phyloP scores from a whole-genome alignment of 1,284 basidiomycete species.

The Serendipita sp. region DNA sequence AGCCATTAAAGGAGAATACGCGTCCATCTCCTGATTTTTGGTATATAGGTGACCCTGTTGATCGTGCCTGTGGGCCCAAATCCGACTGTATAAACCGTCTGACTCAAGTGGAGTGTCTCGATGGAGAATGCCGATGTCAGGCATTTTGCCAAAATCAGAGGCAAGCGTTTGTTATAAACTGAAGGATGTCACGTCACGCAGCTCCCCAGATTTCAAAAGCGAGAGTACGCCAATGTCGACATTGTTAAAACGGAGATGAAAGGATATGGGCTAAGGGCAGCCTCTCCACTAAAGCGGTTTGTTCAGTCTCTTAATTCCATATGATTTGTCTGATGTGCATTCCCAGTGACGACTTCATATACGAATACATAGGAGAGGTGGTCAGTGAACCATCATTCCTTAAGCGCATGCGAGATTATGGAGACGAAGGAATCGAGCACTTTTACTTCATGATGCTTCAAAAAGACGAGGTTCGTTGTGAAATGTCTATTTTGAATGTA shows the following conservation, averaged over 20 bases:
- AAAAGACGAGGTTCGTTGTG: conserved; percentile 70
- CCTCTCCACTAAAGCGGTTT: conserved; percentile 55
- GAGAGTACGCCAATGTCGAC: conserved; percentile 75
- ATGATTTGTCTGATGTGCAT: neutral
- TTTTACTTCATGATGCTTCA: conserved; percentile 99
- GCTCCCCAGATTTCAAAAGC: conserved; percentile 61
- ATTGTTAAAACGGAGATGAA: conserved; percentile 93
- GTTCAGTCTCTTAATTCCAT: conserved; percentile 21
- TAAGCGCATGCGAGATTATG: conserved; percentile 90
- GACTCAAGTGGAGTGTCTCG: conserved; percentile 90
- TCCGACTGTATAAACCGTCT: conserved; percentile 96
- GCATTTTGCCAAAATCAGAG: conserved; percentile 83
- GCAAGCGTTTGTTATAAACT: conserved; percentile 33
- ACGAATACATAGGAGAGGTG: conserved; percentile 97
- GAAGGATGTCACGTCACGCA: conserved; percentile 8
- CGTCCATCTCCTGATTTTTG: conserved; percentile 9
- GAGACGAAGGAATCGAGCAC: conserved; percentile 82
- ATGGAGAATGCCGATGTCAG: conserved; percentile 76
- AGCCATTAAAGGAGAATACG: conserved; percentile 25
- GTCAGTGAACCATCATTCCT: conserved; percentile 78
- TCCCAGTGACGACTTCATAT: conserved; percentile 78
- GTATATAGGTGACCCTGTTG: conserved; percentile 32
- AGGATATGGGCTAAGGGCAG: conserved; percentile 82
- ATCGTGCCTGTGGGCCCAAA: conserved; percentile 69
- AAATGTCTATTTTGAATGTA: conserved; percentile 7